Evolutionary conservation across 2,329 filamentous ascomycete species (phyloP).

Genomic region (Colletotrichum higginsianum): DNA sequence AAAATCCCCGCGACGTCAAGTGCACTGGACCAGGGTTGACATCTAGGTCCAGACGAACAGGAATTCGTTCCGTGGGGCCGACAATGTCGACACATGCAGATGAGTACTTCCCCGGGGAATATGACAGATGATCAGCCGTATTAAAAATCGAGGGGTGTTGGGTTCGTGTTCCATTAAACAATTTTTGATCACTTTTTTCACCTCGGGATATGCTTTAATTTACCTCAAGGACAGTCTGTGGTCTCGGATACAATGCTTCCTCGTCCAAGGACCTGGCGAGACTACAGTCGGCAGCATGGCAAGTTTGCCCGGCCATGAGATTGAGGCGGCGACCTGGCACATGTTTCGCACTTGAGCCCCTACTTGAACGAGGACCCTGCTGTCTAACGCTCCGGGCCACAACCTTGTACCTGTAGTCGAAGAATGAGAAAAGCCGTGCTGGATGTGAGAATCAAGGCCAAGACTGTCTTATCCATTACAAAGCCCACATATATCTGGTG

Average conservation of each 20-base stretch:
- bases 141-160: not conserved
- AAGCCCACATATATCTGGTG: slow-evolving; percentile 13
- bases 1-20: slow-evolving; percentile 10
- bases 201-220: not conserved
- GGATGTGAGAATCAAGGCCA: not conserved
- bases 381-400: not conserved
- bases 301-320: not conserved
- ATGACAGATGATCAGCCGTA: slow-evolving; percentile 5
- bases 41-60: slow-evolving; percentile 4
- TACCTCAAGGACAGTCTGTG: not conserved
- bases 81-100: not conserved
- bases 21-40: not conserved
- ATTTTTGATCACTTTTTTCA: not conserved
- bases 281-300: not conserved
- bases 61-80: not conserved
- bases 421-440: not conserved
- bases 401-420: not conserved
- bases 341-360: not conserved
- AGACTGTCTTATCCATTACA: slow-evolving; percentile 4
- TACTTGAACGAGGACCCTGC: not conserved
- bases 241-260: too few relatives aligned
- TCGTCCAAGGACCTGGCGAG: not conserved
- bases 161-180: not conserved
- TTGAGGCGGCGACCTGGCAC: slow-evolving; percentile 4
- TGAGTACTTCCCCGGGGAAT: not conserved